A percentile compares a stretch with the other conserved stretches of the same genome.
Conservation (phyloP, 2,329 filamentous ascomycete genomes). For the Fusarium beomiforme region DNA sequence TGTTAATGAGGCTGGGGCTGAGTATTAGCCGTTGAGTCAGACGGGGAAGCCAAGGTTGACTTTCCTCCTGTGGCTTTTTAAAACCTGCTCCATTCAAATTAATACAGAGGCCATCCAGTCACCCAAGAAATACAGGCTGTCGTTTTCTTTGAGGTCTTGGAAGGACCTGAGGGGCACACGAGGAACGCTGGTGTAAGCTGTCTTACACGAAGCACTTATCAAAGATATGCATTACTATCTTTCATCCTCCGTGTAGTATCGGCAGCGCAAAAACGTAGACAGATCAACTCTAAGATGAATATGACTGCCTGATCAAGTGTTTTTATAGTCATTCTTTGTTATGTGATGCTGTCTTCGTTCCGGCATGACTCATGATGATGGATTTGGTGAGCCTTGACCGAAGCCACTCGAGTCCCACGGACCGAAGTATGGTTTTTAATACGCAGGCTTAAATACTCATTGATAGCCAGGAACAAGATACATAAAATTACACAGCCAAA, state of each 20-base stretch:
- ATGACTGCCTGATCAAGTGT: not conserved
- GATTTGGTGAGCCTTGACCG: not conserved
- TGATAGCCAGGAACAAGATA: not conserved
- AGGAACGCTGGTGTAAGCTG: not conserved
- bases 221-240: not conserved
- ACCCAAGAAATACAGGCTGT: not conserved
- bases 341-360: not conserved
- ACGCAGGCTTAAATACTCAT: not conserved
- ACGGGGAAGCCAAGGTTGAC: not conserved
- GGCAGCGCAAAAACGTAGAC: not conserved
- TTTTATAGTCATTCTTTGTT: not conserved
- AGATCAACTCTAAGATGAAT: not conserved
- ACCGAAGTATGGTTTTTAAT: not conserved
- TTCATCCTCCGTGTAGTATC: not conserved
- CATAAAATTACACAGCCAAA: not conserved
- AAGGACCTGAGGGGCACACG: not conserved
- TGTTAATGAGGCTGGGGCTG: constrained; percentile 17
- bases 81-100: not conserved
- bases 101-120: too few relatives aligned
- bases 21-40: constrained; percentile 40
- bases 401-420: not conserved
- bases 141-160: not conserved
- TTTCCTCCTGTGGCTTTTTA: not conserved
- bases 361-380: not conserved
- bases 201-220: not conserved